These are phyloP conservation scores for Penicillium egyptiacum DNA, from an alignment of 495 filamentous ascomycete species.

Conservation along the genomic window DNA sequence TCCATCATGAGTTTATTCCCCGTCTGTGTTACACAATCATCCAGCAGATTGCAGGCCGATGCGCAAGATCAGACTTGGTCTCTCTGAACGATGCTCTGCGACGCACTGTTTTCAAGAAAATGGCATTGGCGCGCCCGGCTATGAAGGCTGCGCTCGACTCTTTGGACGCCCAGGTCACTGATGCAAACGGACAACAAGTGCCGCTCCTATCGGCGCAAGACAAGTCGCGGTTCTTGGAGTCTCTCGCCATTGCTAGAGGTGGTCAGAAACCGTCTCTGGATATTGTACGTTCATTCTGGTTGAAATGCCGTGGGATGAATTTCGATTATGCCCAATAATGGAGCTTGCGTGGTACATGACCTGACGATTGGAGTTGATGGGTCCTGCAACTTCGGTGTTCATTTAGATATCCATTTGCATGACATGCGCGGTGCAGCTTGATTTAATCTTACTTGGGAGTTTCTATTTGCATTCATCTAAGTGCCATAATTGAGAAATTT, in stretches of 20 bases:
- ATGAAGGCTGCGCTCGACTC: conserved; percentile 56
- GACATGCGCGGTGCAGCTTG: conserved; percentile 6
- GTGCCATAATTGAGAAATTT: not conserved
- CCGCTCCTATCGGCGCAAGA: conserved; percentile 33
- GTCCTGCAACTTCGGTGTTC: conserved; percentile 9
- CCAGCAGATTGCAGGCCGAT: conserved; percentile 70
- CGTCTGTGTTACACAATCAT: conserved; percentile 59
- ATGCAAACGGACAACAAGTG: conserved; percentile 33
- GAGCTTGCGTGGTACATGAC: conserved; percentile 10
- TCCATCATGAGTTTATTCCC: conserved; percentile 59
- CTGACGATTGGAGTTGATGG: conserved; percentile 16
- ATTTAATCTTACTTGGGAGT: not conserved
- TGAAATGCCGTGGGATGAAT: conserved; percentile 65
- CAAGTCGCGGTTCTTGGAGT: conserved; percentile 39
- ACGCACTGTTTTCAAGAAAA: conserved; percentile 66
- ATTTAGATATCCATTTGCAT: conserved; percentile 22
- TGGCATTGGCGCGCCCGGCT: conserved; percentile 62
- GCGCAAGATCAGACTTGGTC: conserved; percentile 74
- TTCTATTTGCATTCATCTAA: not conserved
- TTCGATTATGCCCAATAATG: conserved; percentile 58
- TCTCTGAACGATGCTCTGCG: conserved; percentile 74
- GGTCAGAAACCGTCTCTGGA: conserved; percentile 54
- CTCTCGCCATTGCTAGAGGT: conserved; percentile 57
- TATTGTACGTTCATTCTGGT: conserved; percentile 66
- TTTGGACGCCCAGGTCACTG: conserved; percentile 40